These are phyloP conservation scores for Aspergillus sparsus DNA, from an alignment of 495 filamentous ascomycete genomes.

Conservation along the genomic window DNA sequence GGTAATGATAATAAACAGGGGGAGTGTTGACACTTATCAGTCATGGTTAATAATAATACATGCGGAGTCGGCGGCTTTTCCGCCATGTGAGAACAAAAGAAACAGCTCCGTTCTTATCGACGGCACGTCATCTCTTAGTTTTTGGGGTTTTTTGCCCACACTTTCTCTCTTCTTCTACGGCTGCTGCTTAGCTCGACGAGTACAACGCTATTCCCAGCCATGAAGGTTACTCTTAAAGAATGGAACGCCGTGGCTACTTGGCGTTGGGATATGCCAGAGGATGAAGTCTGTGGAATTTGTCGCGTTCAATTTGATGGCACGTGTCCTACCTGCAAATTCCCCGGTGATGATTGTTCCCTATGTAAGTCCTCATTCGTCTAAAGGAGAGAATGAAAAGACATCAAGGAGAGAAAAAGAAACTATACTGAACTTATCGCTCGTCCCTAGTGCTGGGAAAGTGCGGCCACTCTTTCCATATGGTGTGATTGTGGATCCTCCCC, in stretches of 20 bases:
- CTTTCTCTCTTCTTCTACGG: background rate
- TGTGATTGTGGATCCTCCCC: conserved; percentile 38
- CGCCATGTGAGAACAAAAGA: conserved; percentile 35
- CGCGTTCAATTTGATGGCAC: conserved; percentile 97
- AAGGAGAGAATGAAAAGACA: conserved; percentile 1
- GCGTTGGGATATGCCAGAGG: conserved; percentile 97
- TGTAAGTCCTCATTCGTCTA: conserved; percentile 52
- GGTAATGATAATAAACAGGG: background rate
- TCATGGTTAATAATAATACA: conserved; percentile 24
- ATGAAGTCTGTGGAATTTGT: conserved; percentile 98
- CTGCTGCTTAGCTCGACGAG: background rate
- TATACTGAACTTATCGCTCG: conserved; percentile 5
- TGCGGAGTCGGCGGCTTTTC: conserved; percentile 26
- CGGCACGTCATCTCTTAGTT: conserved; percentile 21
- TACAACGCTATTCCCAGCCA: conserved; percentile 13
- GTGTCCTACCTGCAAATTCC: conserved; percentile 96
- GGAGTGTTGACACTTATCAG: conserved; percentile 12
- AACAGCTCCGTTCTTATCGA: conserved; percentile 21
- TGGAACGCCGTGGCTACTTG: conserved; percentile 95
- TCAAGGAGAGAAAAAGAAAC: background rate
- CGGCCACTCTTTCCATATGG: conserved; percentile 97
- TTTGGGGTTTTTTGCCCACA: background rate
- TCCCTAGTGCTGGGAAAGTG: conserved; percentile 86
- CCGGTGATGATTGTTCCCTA: conserved; percentile 91
- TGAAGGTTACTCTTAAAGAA: conserved; percentile 92